A percentile compares a stretch with the other conserved stretches of the same genome.
Conservation (phyloP, 2,329 filamentous ascomycete genomes). For the Curvularia lunata region DNA sequence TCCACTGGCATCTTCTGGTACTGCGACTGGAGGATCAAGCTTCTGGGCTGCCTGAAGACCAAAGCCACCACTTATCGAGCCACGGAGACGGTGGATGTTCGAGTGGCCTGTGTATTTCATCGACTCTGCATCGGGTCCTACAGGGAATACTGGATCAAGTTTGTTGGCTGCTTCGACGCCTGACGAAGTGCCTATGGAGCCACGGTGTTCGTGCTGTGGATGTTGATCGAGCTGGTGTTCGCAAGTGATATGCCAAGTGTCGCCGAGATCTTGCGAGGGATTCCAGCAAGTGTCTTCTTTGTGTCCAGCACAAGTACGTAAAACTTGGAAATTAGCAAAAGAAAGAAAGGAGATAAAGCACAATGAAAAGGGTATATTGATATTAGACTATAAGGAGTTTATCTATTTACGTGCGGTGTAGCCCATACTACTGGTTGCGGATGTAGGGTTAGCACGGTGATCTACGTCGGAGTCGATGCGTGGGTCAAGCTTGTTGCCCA, state of each 20-base stretch:
- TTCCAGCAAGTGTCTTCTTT: constrained; percentile 8
- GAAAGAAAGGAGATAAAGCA: not conserved
- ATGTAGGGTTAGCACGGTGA: constrained; percentile 24
- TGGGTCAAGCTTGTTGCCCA: constrained; percentile 46
- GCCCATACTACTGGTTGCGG: constrained; percentile 20
- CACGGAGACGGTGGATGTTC: constrained; percentile 16
- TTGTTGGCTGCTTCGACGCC: constrained; percentile 22
- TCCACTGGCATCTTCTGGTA: not conserved
- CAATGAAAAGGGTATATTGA: constrained; percentile 22
- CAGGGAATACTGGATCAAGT: constrained; percentile 19
- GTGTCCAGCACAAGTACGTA: not conserved
- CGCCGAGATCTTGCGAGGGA: constrained; percentile 6
- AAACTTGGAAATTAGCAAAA: constrained; percentile 16
- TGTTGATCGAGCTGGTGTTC: constrained; percentile 5
- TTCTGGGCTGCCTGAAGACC: constrained; percentile 17
- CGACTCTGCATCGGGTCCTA: constrained; percentile 8
- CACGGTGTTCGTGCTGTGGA: constrained; percentile 21
- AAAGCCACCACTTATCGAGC: constrained; percentile 16
- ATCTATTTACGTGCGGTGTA: constrained; percentile 27
- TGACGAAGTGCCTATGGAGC: constrained; percentile 18
- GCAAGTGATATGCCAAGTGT: constrained; percentile 3
- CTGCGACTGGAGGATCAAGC: constrained; percentile 16
- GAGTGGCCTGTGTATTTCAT: constrained; percentile 16
- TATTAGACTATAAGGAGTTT: constrained; percentile 14
- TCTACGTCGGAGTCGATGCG: constrained; percentile 34